phyloP scores from a whole-genome alignment of 345 rosid species.

The Euphorbia pulcherrima region DNA sequence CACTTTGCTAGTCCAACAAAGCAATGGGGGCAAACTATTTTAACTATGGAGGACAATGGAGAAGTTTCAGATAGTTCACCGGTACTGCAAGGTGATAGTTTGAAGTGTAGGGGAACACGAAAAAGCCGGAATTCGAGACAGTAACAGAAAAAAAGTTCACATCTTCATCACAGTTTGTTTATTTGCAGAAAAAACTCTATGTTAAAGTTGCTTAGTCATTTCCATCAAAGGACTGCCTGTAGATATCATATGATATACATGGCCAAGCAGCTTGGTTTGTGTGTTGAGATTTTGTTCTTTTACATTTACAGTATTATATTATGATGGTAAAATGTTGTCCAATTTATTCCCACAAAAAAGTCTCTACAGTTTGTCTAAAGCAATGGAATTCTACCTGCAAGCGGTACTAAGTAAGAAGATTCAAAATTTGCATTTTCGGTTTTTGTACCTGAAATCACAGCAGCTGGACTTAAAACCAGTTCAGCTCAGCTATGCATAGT shows the following conservation, averaged over 20 bases:
- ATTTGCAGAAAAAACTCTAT: not conserved
- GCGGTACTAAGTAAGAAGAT: not conserved
- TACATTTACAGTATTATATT: slow-evolving; percentile 3
- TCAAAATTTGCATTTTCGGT: not conserved
- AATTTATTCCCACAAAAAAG: not conserved
- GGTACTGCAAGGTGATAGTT: slow-evolving; percentile 9
- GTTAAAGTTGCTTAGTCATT: too few relatives aligned
- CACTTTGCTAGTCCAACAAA: slow-evolving; percentile 38
- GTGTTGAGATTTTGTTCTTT: slow-evolving; percentile 6
- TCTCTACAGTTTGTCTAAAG: not conserved
- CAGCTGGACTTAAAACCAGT: too few relatives aligned
- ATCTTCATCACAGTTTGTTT: not conserved
- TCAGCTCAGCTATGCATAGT: too few relatives aligned
- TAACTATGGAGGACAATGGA: slow-evolving; percentile 26
- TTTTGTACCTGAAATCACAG: too few relatives aligned
- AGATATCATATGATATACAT: slow-evolving; percentile 28
- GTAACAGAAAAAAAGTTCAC: not conserved
- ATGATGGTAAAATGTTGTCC: not conserved
- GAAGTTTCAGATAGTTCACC: slow-evolving; percentile 19
- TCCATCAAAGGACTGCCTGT: slow-evolving; percentile 26
- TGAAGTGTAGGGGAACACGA: not conserved
- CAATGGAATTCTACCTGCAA: not conserved
- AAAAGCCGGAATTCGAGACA: slow-evolving; percentile 17
- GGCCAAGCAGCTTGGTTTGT: slow-evolving; percentile 13
- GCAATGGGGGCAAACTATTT: slow-evolving; percentile 25